Evolutionary conservation across 2,329 filamentous ascomycete genomes (phyloP).

Genomic region (Aspergillus awamori): DNA sequence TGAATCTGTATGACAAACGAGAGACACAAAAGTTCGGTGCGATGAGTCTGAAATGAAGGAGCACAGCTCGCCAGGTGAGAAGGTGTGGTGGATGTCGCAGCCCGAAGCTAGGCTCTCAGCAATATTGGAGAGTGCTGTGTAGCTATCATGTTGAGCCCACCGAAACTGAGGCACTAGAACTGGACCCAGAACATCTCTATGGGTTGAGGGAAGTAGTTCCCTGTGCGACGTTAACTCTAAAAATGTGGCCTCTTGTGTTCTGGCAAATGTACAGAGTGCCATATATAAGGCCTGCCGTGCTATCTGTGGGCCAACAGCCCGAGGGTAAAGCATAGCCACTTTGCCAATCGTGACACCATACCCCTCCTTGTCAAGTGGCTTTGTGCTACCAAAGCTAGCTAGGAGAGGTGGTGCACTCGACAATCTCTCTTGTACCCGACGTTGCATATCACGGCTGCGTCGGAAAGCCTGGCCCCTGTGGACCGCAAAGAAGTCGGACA

Average conservation of each 20-base stretch:
- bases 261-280: not conserved
- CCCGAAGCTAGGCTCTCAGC: not conserved
- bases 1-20: not conserved
- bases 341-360: not conserved
- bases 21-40: not conserved
- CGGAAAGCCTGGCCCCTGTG: not conserved
- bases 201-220: not conserved
- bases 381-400: not conserved
- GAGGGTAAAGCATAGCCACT: too few species aligned
- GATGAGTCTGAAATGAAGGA: not conserved
- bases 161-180: conserved; percentile 1
- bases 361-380: not conserved
- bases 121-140: not conserved
- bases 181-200: not conserved
- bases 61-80: not conserved
- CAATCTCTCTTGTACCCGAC: not conserved
- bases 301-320: not conserved
- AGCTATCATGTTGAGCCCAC: not conserved
- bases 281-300: conserved; percentile 1
- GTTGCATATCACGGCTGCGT: not conserved
- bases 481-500: not conserved
- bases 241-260: not conserved
- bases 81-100: not conserved
- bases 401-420: not conserved
- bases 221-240: conserved; percentile 1